Conservation (phyloP, 306 rosid species). For the Crotalaria pallida region DNA sequence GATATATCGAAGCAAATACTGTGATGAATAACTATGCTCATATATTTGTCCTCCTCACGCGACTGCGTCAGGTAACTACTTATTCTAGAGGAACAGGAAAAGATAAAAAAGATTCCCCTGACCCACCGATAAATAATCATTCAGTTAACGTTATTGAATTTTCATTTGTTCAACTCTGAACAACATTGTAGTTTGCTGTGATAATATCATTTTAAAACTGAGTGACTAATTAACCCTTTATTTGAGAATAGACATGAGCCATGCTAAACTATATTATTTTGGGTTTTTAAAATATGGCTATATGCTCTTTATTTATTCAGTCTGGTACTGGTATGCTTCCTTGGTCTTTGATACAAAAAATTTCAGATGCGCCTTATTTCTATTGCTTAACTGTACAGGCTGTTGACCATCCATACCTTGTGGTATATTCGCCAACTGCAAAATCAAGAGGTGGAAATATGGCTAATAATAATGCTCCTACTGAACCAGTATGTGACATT, state of each 20-base stretch:
- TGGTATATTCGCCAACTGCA: slow-evolving; percentile 67
- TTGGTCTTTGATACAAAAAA: background rate
- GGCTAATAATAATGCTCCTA: slow-evolving; percentile 27
- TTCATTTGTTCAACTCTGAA: background rate
- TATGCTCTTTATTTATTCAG: background rate
- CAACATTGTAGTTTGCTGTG: background rate
- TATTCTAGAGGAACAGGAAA: background rate
- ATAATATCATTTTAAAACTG: slow-evolving; percentile 2
- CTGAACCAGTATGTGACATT: slow-evolving; percentile 58
- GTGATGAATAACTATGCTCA: slow-evolving; percentile 78
- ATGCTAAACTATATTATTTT: background rate
- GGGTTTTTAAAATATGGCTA: background rate
- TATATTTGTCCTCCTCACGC: slow-evolving; percentile 92
- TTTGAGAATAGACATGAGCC: background rate
- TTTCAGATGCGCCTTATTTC: slow-evolving; percentile 6
- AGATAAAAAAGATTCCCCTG: background rate
- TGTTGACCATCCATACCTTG: slow-evolving; percentile 89
- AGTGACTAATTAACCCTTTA: background rate
- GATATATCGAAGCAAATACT: slow-evolving; percentile 67
- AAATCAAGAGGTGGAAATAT: slow-evolving; percentile 34
- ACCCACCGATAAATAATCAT: background rate
- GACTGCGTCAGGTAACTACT: slow-evolving; percentile 77
- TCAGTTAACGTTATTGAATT: background rate
- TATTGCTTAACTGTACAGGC: slow-evolving; percentile 44
- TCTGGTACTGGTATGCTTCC: background rate